These are phyloP conservation scores for Lycium ferocissimum DNA, from an alignment of 257 asterid genomes.

Conservation along the genomic window DNA sequence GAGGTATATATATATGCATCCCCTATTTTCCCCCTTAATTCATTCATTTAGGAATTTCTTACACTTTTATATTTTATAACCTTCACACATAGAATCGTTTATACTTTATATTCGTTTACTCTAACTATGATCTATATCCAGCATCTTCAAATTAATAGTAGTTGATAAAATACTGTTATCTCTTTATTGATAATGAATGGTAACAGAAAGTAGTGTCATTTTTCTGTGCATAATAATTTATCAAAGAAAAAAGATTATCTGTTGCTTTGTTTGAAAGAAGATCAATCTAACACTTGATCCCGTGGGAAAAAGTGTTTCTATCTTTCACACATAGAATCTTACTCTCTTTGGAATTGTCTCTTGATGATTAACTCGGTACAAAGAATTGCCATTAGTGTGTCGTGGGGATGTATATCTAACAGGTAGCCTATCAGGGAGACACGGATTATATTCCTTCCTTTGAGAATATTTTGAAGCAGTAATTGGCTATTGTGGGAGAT, in stretches of 20 bases:
- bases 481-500: neutral
- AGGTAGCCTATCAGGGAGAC: neutral
- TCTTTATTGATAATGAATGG: too few relatives aligned
- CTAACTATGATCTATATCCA: neutral
- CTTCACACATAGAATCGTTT: too few relatives aligned
- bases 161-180: too few relatives aligned
- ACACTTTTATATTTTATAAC: neutral
- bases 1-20: neutral
- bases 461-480: neutral
- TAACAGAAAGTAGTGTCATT: neutral
- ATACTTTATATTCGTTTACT: neutral
- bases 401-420: slow-evolving; percentile 19
- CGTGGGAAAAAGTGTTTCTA: neutral
- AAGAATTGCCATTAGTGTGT: slow-evolving; percentile 19
- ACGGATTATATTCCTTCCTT: neutral
- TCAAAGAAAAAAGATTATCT: neutral
- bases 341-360: neutral
- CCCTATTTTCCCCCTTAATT: neutral
- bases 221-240: too few relatives aligned
- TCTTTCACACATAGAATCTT: neutral
- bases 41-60: neutral
- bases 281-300: neutral
- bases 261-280: slow-evolving; percentile 10
- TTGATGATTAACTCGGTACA: neutral
- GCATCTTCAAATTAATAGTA: neutral